Evolutionary conservation across 2,329 filamentous ascomycete genomes (phyloP).

Genomic region (Pseudophaeomoniella oleicola): DNA sequence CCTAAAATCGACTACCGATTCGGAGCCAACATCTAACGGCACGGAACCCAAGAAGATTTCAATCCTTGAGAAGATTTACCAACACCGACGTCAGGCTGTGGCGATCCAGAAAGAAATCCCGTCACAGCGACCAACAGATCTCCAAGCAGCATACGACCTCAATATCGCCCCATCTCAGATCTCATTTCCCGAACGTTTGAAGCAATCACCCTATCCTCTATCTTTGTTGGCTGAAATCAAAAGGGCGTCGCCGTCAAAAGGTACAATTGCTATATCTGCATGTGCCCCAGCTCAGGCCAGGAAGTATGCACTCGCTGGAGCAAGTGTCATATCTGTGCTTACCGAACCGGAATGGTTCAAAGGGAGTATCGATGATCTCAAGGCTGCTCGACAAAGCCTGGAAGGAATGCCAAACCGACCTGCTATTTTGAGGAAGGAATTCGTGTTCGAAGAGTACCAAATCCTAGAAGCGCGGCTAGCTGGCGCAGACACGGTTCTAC

Average conservation of each 20-base stretch:
- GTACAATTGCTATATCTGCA: slow-evolving; percentile 74
- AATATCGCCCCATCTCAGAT: slow-evolving; percentile 74
- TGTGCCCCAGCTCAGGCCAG: slow-evolving; percentile 81
- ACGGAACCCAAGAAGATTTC: slow-evolving; percentile 51
- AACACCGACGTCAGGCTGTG: slow-evolving; percentile 60
- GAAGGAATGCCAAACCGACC: slow-evolving; percentile 84
- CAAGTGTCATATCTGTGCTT: slow-evolving; percentile 94
- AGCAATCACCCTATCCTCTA: slow-evolving; percentile 73
- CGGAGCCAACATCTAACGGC: slow-evolving; percentile 6
- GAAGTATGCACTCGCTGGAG: slow-evolving; percentile 83
- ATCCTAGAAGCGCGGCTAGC: slow-evolving; percentile 87
- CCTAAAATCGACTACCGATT: slow-evolving; percentile 11
- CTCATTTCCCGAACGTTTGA: slow-evolving; percentile 62
- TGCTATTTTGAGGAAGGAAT: slow-evolving; percentile 86
- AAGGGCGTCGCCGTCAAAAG: slow-evolving; percentile 89
- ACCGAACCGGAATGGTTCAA: slow-evolving; percentile 99
- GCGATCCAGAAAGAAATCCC: slow-evolving; percentile 70
- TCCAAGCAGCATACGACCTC: slow-evolving; percentile 76
- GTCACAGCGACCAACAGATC: slow-evolving; percentile 66
- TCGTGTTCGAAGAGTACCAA: slow-evolving; percentile 96
- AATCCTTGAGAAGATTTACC: slow-evolving; percentile 85
- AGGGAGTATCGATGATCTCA: slow-evolving; percentile 85
- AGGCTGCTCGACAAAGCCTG: slow-evolving; percentile 75
- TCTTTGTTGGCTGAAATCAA: slow-evolving; percentile 96
- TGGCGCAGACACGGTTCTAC: slow-evolving; percentile 82